phyloP scores from a whole-genome alignment of 202 grass and related monocot genomes.

The Sporobolus alterniflorus region DNA sequence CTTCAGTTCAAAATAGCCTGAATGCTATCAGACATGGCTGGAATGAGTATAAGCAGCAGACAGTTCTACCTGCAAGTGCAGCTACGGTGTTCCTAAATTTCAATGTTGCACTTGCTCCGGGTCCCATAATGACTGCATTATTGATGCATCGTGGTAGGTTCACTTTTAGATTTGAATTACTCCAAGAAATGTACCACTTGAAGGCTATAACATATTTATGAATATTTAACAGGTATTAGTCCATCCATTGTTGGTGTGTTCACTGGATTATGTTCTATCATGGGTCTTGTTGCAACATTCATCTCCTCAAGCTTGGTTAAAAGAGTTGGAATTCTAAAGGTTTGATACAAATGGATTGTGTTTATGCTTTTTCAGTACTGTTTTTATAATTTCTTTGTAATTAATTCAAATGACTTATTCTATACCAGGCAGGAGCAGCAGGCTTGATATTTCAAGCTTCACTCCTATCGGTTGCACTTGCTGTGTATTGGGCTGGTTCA shows the following conservation, averaged over 20 bases:
- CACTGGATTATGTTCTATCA: conserved; percentile 89
- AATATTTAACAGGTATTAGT: conserved; percentile 70
- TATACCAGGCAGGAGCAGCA: conserved; percentile 82
- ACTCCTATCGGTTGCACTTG: conserved; percentile 70
- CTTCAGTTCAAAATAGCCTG: conserved; percentile 89
- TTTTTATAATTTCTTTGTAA: background rate
- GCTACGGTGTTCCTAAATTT: conserved; percentile 95
- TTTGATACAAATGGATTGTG: no score
- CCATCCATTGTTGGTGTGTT: conserved; percentile 93
- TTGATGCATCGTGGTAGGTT: conserved; percentile 93
- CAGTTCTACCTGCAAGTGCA: conserved; percentile 92
- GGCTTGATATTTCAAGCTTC: conserved; percentile 97
- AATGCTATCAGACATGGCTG: conserved; percentile 84
- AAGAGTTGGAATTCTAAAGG: conserved; percentile 97
- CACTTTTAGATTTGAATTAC: conserved; percentile 4
- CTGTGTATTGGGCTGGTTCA: conserved; percentile 82
- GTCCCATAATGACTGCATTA: conserved; percentile 93
- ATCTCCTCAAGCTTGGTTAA: conserved; percentile 83
- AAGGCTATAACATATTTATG: background rate
- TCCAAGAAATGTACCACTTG: background rate
- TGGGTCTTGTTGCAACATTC: conserved; percentile 95
- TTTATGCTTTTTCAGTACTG: conserved; percentile 5
- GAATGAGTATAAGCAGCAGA: conserved; percentile 92
- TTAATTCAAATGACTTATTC: conserved; percentile 25
- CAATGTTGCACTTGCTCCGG: conserved; percentile 93